Percentiles rank a stretch among this genome's conserved stretches.
These are phyloP conservation scores for Mortierella antarctica DNA, from an alignment of 192 early-diverging fungal species.

Conservation along the genomic window DNA sequence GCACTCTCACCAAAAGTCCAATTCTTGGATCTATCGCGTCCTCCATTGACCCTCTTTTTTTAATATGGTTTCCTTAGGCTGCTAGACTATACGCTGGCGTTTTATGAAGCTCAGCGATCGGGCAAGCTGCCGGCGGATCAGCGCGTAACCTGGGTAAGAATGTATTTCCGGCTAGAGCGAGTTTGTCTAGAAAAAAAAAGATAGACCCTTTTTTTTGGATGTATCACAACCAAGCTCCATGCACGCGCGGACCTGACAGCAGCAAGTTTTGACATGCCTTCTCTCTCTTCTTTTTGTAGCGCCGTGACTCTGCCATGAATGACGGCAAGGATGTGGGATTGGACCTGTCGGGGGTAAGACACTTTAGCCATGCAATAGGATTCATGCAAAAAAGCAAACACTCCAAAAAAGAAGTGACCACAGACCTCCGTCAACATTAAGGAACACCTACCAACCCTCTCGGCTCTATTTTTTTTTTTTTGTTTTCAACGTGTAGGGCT, in stretches of 20 bases:
- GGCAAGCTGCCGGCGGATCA: constrained; percentile 62
- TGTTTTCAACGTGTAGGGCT: constrained; percentile 31
- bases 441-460: not conserved
- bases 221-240: too few relatives aligned
- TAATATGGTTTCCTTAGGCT: constrained; percentile 26
- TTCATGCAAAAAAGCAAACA: not conserved
- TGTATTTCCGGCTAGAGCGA: not conserved
- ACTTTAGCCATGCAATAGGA: not conserved
- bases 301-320: constrained; percentile 53
- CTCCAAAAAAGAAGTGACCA: not conserved
- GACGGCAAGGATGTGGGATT: constrained; percentile 56
- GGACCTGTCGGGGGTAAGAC: constrained; percentile 56
- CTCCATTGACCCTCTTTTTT: not conserved
- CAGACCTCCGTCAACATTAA: too few relatives aligned
- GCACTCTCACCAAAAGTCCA: too few relatives aligned
- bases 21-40: not conserved
- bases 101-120: constrained; percentile 68
- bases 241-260: not conserved
- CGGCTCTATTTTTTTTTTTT: not conserved
- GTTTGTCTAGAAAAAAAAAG: not conserved
- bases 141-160: constrained; percentile 60
- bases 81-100: constrained; percentile 59
- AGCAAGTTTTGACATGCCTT: not conserved
- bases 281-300: constrained; percentile 24
- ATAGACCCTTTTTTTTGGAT: not conserved